A percentile compares a stretch with the other conserved stretches of the same genome.
Conservation (phyloP, 2,329 filamentous ascomycete species). For the Aspergillus niger region DNA sequence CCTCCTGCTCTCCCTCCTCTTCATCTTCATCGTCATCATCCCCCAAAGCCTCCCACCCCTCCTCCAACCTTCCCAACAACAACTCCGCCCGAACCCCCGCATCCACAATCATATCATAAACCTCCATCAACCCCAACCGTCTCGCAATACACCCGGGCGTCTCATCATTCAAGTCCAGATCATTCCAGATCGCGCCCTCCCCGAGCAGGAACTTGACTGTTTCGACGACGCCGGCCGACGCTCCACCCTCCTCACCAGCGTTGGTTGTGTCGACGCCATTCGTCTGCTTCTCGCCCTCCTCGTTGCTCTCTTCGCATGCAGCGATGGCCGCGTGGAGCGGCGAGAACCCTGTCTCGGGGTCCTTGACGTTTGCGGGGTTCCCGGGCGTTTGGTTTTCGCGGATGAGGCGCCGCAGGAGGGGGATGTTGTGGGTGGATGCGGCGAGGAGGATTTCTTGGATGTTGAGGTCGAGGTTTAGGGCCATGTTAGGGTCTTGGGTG, state of each 20-base stretch:
- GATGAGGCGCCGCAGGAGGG: conserved; percentile 69
- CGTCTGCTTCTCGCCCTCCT: not conserved
- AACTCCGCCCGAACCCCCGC: conserved; percentile 90
- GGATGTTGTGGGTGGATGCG: conserved; percentile 67
- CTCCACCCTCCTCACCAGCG: conserved; percentile 16
- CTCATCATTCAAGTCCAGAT: conserved; percentile 81
- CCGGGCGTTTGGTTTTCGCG: conserved; percentile 48
- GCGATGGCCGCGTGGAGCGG: conserved; percentile 89
- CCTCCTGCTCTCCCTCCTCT: conserved; percentile 27
- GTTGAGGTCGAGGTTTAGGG: conserved; percentile 41
- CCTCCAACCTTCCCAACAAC: conserved; percentile 78
- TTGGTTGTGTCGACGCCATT: conserved; percentile 20
- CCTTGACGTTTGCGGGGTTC: conserved; percentile 73
- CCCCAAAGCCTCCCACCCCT: conserved; percentile 72
- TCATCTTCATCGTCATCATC: conserved; percentile 50
- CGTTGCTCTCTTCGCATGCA: conserved; percentile 55
- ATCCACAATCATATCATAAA: conserved; percentile 84
- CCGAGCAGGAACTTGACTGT: conserved; percentile 76
- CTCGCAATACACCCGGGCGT: conserved; percentile 87
- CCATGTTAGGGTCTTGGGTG: conserved; percentile 23
- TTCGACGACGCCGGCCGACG: conserved; percentile 59
- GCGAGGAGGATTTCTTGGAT: conserved; percentile 66
- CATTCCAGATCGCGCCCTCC: conserved; percentile 96
- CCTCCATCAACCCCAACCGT: conserved; percentile 63
- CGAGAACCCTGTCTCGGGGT: conserved; percentile 80